Percentiles rank a stretch among this genome's conserved stretches.
These are phyloP conservation scores for Tothia fuscella DNA, from an alignment of 2,329 filamentous ascomycete species.

Conservation along the genomic window DNA sequence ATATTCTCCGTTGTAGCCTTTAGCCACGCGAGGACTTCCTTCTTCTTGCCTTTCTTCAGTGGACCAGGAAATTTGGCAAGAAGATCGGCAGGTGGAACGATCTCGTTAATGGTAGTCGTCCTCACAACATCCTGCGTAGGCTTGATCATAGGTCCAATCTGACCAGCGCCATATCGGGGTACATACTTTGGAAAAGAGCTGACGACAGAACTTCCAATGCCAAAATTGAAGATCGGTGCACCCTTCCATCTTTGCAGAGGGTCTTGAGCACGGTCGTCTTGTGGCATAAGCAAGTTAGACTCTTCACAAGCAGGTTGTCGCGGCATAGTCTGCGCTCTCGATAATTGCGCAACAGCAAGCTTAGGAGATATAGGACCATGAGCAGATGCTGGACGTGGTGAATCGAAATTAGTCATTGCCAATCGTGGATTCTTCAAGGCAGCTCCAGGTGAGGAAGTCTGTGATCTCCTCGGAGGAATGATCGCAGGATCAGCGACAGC, in stretches of 20 bases:
- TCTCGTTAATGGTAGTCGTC: constrained; percentile 61
- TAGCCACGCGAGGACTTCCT: constrained; percentile 77
- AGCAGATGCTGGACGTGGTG: constrained; percentile 8
- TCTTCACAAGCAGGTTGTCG: constrained; percentile 40
- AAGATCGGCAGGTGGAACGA: constrained; percentile 56
- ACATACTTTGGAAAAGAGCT: constrained; percentile 82
- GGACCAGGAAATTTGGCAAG: constrained; percentile 81
- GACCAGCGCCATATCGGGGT: constrained; percentile 70
- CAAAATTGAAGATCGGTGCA: constrained; percentile 75
- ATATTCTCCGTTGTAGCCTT: constrained; percentile 60
- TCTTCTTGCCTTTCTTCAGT: constrained; percentile 89
- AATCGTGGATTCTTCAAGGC: constrained; percentile 37
- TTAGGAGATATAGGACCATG: constrained; percentile 2
- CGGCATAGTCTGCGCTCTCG: constrained; percentile 39
- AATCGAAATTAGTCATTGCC: constrained; percentile 15
- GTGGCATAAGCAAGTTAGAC: constrained; percentile 44
- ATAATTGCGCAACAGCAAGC: constrained; percentile 31
- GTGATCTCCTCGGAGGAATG: constrained; percentile 36
- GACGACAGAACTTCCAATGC: constrained; percentile 69
- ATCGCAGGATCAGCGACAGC: constrained; percentile 10
- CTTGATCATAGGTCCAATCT: constrained; percentile 63
- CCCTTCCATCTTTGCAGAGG: constrained; percentile 85
- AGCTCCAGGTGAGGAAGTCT: constrained; percentile 48
- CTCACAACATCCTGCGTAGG: constrained; percentile 73
- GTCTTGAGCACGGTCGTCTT: constrained; percentile 51